phyloP scores from a whole-genome alignment of 768 basidiomycete species.

The Pisolithus microcarpus region DNA sequence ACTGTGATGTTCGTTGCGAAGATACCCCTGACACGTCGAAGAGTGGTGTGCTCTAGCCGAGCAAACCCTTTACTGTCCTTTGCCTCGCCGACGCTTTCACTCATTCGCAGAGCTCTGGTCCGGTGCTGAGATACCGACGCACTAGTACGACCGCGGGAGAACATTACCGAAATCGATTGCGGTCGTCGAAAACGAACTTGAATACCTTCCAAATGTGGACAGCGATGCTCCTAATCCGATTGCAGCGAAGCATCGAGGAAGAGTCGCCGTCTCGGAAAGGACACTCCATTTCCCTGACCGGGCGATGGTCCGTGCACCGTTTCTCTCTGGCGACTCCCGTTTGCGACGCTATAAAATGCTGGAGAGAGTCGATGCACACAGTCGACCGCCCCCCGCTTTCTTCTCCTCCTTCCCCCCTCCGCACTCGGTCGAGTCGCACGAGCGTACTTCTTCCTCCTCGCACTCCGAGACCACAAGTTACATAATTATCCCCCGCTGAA shows the following conservation, averaged over 20 bases:
- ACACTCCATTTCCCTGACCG: neutral
- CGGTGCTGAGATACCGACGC: neutral
- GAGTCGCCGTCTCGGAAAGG: neutral
- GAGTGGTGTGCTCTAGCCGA: too few relatives aligned
- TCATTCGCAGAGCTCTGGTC: neutral
- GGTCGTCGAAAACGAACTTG: conserved; percentile 20
- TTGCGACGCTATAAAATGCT: neutral
- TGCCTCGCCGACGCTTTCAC: neutral
- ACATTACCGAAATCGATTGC: neutral
- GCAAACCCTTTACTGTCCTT: neutral
- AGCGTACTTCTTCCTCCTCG: conserved; percentile 6
- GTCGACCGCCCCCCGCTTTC: neutral
- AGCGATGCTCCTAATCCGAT: conserved; percentile 4
- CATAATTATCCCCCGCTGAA: conserved; percentile 13
- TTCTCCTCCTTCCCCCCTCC: conserved; percentile 2
- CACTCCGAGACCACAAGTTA: conserved; percentile 18
- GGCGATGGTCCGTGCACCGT: conserved; percentile 24
- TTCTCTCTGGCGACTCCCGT: conserved; percentile 19
- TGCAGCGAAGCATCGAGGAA: neutral
- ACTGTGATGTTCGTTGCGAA: too few relatives aligned
- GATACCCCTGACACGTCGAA: too few relatives aligned
- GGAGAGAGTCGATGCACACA: neutral
- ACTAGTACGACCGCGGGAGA: neutral
- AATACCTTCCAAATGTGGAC: conserved; percentile 20
- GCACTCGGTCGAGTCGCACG: conserved; percentile 6